phyloP scores from a whole-genome alignment of 331 rosid species.

The Acacia concinna region DNA sequence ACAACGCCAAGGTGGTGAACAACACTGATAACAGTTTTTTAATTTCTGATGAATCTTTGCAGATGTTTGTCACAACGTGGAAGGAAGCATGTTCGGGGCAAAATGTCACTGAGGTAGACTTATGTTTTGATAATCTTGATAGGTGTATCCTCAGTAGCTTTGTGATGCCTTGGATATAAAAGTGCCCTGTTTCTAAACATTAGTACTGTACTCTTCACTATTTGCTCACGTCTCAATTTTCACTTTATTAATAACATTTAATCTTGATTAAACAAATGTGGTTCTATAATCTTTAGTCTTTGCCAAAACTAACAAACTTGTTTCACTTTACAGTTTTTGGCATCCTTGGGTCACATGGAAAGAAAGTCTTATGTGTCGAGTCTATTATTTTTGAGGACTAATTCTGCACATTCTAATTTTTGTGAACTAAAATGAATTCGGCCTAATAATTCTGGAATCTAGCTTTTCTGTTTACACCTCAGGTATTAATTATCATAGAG shows the following conservation, averaged over 20 bases:
- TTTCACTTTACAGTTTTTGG: background rate
- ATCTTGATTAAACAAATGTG: background rate
- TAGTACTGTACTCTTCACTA: background rate
- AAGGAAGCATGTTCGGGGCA: slow-evolving; percentile 64
- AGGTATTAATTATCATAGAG: background rate
- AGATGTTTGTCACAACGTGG: slow-evolving; percentile 73
- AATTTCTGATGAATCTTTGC: slow-evolving; percentile 46
- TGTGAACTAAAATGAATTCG: background rate
- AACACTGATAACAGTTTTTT: slow-evolving; percentile 31
- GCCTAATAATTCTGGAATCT: background rate
- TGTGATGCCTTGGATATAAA: background rate
- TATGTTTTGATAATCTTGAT: slow-evolving; percentile 16
- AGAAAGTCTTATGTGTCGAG: background rate
- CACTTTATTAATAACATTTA: background rate
- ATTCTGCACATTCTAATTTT: background rate
- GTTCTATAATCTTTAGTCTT: background rate
- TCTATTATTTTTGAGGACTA: background rate
- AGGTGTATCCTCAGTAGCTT: background rate
- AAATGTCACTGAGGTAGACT: slow-evolving; percentile 57
- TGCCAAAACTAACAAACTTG: background rate
- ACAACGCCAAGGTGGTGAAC: slow-evolving; percentile 21
- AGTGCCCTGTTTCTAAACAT: background rate
- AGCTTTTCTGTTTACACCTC: background rate
- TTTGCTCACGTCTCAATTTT: background rate
- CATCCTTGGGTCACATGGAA: background rate